These are phyloP conservation scores for Ambrosia hybrid DNA, from an alignment of 140 eudicot genomes.

Conservation along the genomic window DNA sequence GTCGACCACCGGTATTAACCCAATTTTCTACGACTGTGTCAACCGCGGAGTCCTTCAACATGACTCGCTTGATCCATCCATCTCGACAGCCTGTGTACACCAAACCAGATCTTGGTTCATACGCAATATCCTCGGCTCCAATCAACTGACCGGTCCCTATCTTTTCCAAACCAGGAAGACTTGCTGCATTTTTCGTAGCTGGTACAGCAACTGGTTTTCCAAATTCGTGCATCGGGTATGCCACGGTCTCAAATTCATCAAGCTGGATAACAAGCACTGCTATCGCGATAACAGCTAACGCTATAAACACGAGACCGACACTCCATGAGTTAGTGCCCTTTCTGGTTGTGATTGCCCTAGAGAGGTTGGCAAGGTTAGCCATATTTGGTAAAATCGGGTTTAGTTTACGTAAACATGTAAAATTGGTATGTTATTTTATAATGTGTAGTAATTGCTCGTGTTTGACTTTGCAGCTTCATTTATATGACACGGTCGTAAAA, in stretches of 20 bases:
- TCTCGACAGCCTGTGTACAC: slow-evolving; percentile 62
- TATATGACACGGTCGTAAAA: too few species aligned
- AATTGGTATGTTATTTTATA: background rate
- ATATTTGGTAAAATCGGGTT: background rate
- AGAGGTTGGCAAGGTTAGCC: slow-evolving; percentile 2
- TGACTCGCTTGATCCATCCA: slow-evolving; percentile 77
- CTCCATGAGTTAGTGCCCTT: slow-evolving; percentile 1
- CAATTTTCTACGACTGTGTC: slow-evolving; percentile 53
- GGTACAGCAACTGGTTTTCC: slow-evolving; percentile 26
- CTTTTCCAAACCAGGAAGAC: slow-evolving; percentile 45
- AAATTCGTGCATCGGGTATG: slow-evolving; percentile 42
- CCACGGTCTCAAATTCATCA: slow-evolving; percentile 57
- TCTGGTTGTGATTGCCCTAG: too few species aligned
- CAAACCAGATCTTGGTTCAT: slow-evolving; percentile 40
- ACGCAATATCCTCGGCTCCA: slow-evolving; percentile 66
- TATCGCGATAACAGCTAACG: background rate
- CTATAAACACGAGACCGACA: background rate
- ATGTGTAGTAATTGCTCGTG: background rate
- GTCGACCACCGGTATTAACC: slow-evolving; percentile 80
- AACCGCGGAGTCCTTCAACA: slow-evolving; percentile 38
- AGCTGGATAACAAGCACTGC: slow-evolving; percentile 43
- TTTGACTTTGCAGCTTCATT: background rate
- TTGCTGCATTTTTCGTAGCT: slow-evolving; percentile 23
- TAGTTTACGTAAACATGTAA: background rate
- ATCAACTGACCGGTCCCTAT: slow-evolving; percentile 50